Percentiles rank a stretch among this genome's conserved stretches.
phyloP scores from a whole-genome alignment of 1,139 yeast genomes.

The Yamadazyma blattariae region DNA sequence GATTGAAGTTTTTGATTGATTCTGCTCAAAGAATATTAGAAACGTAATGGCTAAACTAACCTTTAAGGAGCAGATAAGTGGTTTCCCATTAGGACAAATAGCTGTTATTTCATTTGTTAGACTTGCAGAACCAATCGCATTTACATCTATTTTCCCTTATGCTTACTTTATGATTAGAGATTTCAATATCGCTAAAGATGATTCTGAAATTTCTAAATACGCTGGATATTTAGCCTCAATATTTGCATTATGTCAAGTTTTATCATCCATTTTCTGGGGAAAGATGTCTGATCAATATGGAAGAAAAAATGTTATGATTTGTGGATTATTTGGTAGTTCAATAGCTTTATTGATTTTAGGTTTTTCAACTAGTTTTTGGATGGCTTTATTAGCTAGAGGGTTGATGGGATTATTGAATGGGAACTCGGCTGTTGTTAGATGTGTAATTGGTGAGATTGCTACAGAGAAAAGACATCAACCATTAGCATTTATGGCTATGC shows the following conservation, averaged over 20 bases:
- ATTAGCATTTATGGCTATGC: conserved; percentile 3
- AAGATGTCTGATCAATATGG: conserved; percentile 51
- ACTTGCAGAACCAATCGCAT: conserved; percentile 56
- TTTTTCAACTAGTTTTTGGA: conserved; percentile 43
- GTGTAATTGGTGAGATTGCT: conserved; percentile 55
- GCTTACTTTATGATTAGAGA: conserved; percentile 59
- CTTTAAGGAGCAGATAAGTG: conserved; percentile 7
- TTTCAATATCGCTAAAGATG: conserved; percentile 48
- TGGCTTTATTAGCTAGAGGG: conserved; percentile 50
- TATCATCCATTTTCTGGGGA: conserved; percentile 60
- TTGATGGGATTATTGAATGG: conserved; percentile 58
- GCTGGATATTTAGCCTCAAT: conserved; percentile 57
- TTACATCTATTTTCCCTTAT: conserved; percentile 62
- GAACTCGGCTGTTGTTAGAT: conserved; percentile 56
- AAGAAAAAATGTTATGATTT: conserved; percentile 49
- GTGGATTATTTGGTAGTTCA: conserved; percentile 51
- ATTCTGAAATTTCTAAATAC: conserved; percentile 53
- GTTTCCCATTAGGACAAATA: conserved; percentile 3
- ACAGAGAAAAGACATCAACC: conserved; percentile 2
- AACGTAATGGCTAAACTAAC: too few species aligned
- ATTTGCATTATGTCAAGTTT: conserved; percentile 53
- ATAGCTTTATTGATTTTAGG: conserved; percentile 49
- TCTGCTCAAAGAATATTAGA: too few species aligned
- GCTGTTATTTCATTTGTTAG: not conserved
- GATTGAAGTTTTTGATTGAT: too few species aligned